Conservation (phyloP, 352 stramenopile genomes). For the Sclerospora graminicola region DNA sequence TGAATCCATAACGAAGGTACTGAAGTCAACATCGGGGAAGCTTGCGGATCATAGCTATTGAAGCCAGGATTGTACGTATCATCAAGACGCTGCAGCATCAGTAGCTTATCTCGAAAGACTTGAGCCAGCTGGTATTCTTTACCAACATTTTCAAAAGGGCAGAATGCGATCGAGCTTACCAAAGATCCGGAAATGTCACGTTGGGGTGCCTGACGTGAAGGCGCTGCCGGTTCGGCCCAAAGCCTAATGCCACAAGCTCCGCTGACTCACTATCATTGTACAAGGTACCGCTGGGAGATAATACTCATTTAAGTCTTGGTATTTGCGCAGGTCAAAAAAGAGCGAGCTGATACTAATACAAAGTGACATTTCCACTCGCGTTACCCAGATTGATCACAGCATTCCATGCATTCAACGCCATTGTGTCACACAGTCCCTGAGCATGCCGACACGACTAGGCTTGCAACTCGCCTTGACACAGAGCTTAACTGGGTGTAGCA, state of each 20-base stretch:
- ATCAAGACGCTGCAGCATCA: conserved; percentile 98
- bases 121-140: conserved; percentile 97
- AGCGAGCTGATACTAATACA: conserved; percentile 81
- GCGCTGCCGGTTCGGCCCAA: conserved; percentile 84
- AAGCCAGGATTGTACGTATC: conserved; percentile 99
- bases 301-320: conserved; percentile 92
- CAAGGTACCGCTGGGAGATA: conserved; percentile 80
- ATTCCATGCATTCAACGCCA: conserved; percentile 95
- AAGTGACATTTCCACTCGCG: conserved; percentile 94
- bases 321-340: conserved; percentile 94
- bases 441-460: too few relatives aligned
- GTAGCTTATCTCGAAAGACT: conserved; percentile 96
- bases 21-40: too few relatives aligned
- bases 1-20: too few relatives aligned
- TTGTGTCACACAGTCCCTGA: conserved; percentile 87
- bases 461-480: too few relatives aligned
- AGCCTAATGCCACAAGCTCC: conserved; percentile 91
- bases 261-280: conserved; percentile 93
- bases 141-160: conserved; percentile 98
- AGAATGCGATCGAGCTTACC: conserved; percentile 89
- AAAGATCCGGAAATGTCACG: conserved; percentile 85
- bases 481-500: too few relatives aligned
- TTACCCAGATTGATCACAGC: conserved; percentile 95
- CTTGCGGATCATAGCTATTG: conserved; percentile 96
- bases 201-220: conserved; percentile 55